These are phyloP conservation scores for Fragaria nilgerrensis DNA, from an alignment of 306 rosid genomes.

Conservation along the genomic window DNA sequence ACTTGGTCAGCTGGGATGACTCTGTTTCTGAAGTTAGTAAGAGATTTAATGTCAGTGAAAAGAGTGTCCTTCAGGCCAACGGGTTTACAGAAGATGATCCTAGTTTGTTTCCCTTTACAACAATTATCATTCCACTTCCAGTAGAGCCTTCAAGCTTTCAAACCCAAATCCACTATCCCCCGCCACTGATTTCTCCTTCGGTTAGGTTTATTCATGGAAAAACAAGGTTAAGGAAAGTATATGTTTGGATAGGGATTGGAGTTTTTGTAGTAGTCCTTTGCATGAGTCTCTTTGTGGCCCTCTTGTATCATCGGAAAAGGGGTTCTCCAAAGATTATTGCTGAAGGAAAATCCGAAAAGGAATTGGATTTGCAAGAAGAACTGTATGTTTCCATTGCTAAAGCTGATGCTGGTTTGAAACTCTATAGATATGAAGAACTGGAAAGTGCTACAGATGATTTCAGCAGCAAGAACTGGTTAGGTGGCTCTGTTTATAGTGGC, in stretches of 20 bases:
- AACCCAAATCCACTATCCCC: constrained; percentile 22
- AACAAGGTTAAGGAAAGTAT: constrained; percentile 16
- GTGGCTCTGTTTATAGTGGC: constrained; percentile 48
- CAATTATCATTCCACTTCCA: constrained; percentile 58
- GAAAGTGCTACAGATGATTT: constrained; percentile 47
- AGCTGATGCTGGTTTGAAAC: constrained; percentile 38
- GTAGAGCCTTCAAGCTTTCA: constrained; percentile 43
- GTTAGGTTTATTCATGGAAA: constrained; percentile 2
- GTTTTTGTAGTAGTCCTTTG: constrained; percentile 19
- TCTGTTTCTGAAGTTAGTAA: constrained; percentile 25
- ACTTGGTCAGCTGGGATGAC: constrained; percentile 42
- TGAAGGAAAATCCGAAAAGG: background rate
- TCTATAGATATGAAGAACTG: constrained; percentile 44
- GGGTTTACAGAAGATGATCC: constrained; percentile 34
- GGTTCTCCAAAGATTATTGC: background rate
- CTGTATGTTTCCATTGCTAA: constrained; percentile 48
- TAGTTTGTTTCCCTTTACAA: constrained; percentile 34
- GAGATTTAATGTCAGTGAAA: constrained; percentile 40
- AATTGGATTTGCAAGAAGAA: constrained; percentile 25
- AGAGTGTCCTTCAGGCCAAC: constrained; percentile 45
- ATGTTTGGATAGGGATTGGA: constrained; percentile 28
- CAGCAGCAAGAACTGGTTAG: constrained; percentile 43
- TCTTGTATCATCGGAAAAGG: constrained; percentile 29
- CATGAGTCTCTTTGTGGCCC: constrained; percentile 7
- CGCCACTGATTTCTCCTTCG: constrained; percentile 12